Conservation (phyloP, 805 yeast species). For the Monosporozyma yasuniensis region DNA sequence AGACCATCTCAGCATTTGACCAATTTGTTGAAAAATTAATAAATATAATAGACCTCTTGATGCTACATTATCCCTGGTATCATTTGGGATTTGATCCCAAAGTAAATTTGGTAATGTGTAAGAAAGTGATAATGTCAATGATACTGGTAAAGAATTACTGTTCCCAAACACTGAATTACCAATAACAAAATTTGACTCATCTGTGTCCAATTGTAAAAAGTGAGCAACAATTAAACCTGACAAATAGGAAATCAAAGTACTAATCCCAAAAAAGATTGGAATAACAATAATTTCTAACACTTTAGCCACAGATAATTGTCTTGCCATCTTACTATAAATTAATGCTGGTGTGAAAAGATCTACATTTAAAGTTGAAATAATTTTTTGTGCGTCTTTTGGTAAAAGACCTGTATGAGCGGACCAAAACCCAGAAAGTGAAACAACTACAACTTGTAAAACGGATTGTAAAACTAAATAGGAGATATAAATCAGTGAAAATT, state of each 20-base stretch:
- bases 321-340: slow-evolving; percentile 74
- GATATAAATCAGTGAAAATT: slow-evolving; percentile 28
- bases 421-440: slow-evolving; percentile 80
- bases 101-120: slow-evolving; percentile 65
- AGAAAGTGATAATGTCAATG: slow-evolving; percentile 71
- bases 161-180: slow-evolving; percentile 98
- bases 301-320: slow-evolving; percentile 60
- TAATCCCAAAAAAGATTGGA: slow-evolving; percentile 70
- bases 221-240: slow-evolving; percentile 51
- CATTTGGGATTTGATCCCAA: slow-evolving; percentile 67
- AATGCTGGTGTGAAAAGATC: slow-evolving; percentile 92
- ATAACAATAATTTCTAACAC: slow-evolving; percentile 73
- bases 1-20: slow-evolving; percentile 79
- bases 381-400: slow-evolving; percentile 64
- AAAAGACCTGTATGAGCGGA: slow-evolving; percentile 70
- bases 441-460: slow-evolving; percentile 78
- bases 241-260: slow-evolving; percentile 64
- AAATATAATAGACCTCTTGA: slow-evolving; percentile 69
- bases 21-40: slow-evolving; percentile 71
- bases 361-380: slow-evolving; percentile 70
- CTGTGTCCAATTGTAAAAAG: slow-evolving; percentile 49
- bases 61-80: slow-evolving; percentile 60
- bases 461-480: slow-evolving; percentile 79
- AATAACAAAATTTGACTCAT: slow-evolving; percentile 83
- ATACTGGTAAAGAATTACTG: slow-evolving; percentile 89